These are phyloP conservation scores for Xylariaceae sp. DNA, from an alignment of 2,329 filamentous ascomycete species.

Conservation along the genomic window DNA sequence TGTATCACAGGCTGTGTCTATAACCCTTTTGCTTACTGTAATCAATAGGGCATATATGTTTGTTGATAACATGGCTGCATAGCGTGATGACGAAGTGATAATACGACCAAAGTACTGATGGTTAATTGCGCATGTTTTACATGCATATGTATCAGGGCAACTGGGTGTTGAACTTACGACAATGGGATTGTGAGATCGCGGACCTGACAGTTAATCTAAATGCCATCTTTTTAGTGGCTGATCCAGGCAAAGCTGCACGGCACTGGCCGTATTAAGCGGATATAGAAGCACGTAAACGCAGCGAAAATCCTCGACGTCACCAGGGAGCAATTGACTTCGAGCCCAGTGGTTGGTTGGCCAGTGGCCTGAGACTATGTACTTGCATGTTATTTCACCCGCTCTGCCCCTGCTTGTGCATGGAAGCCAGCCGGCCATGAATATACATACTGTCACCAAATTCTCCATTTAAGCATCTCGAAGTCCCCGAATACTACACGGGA, in stretches of 20 bases:
- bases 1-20: too few species aligned
- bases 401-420: too few species aligned
- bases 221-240: neutral
- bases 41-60: too few species aligned
- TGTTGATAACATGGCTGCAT: too few species aligned
- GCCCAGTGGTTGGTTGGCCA: neutral
- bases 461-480: neutral
- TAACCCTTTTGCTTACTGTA: too few species aligned
- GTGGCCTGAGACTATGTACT: neutral
- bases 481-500: neutral
- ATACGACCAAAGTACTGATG: too few species aligned
- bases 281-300: neutral
- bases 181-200: too few species aligned
- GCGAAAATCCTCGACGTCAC: slow-evolving; percentile 32
- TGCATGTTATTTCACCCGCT: neutral
- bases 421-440: neutral
- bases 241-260: slow-evolving; percentile 10
- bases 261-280: slow-evolving; percentile 7
- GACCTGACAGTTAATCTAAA: neutral
- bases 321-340: slow-evolving; percentile 20
- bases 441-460: neutral
- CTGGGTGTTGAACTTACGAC: too few species aligned
- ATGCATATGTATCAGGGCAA: neutral
- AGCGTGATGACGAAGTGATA: too few species aligned
- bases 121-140: neutral